Percentiles rank a stretch among this genome's conserved stretches.
Conservation (phyloP, 208 protist species). For the Balamuthia mandrillaris region DNA sequence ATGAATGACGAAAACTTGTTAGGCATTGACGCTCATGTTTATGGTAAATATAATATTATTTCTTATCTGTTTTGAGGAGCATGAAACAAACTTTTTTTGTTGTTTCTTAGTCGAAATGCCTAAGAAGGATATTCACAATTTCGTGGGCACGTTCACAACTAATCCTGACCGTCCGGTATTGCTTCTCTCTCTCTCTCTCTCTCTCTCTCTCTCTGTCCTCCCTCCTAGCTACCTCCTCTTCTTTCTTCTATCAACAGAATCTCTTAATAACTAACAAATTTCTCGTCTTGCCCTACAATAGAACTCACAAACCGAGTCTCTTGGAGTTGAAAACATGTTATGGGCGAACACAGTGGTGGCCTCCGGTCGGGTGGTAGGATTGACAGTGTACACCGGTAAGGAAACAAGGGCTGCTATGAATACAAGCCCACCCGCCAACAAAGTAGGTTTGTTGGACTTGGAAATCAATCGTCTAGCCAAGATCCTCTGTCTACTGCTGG, state of each 20-base stretch:
- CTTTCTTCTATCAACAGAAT: no score
- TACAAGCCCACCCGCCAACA: constrained; percentile 77
- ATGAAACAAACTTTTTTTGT: not conserved
- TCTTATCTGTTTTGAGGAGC: not conserved
- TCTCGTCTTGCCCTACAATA: constrained; percentile 42
- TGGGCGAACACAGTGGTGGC: constrained; percentile 95
- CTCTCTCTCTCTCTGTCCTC: no score
- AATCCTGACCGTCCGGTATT: not conserved
- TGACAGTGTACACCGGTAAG: constrained; percentile 88
- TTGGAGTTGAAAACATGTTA: constrained; percentile 91
- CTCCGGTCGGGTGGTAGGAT: constrained; percentile 73
- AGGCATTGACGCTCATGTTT: not conserved
- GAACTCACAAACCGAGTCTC: constrained; percentile 75
- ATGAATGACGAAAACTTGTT: not conserved
- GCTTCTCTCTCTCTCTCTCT: not conserved
- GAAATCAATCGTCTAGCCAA: constrained; percentile 93
- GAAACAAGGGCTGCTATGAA: constrained; percentile 95
- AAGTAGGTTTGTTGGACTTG: constrained; percentile 87
- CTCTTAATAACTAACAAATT: no score
- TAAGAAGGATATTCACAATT: constrained; percentile 94
- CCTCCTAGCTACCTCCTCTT: no score
- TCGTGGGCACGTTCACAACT: constrained; percentile 80
- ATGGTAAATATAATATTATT: constrained; percentile 23
- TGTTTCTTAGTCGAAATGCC: constrained; percentile 11
- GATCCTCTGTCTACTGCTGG: constrained; percentile 70